A percentile compares a stretch with the other conserved stretches of the same genome.
Evolutionary conservation across 2,329 filamentous ascomycete species (phyloP).

Genomic region (Cylindrodendrum hubeiense): DNA sequence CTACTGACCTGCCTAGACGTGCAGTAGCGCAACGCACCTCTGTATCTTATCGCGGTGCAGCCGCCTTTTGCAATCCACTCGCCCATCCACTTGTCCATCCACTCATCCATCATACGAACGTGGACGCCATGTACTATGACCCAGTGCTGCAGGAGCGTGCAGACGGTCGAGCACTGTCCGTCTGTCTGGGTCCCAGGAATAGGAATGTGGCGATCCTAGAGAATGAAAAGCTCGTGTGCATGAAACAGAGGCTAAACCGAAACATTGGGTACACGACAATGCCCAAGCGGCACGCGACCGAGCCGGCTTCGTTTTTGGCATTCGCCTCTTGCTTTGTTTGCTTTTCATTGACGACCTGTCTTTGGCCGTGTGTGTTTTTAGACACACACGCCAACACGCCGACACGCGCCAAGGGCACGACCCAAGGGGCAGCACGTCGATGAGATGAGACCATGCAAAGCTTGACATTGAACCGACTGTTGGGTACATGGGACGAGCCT

Average conservation of each 20-base stretch:
- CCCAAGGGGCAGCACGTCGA: no score
- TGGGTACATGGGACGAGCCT: not conserved
- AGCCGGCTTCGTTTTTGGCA: not conserved
- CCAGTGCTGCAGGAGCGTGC: not conserved
- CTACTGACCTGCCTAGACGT: conserved; percentile 26
- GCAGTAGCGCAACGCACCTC: conserved; percentile 28
- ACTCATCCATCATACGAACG: not conserved
- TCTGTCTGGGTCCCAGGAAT: not conserved
- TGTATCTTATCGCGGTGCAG: conserved; percentile 38
- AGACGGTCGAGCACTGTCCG: not conserved
- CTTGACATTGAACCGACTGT: conserved; percentile 9
- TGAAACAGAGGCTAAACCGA: conserved; percentile 36
- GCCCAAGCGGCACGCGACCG: not conserved
- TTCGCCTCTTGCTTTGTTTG: not conserved
- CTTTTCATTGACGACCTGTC: not conserved
- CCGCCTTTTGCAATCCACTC: conserved; percentile 2
- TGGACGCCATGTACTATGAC: no score
- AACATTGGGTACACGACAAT: conserved; percentile 11
- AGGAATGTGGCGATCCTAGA: conserved; percentile 12
- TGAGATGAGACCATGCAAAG: not conserved
- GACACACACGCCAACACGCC: no score
- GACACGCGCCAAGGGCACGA: not conserved
- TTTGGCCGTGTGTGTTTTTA: no score
- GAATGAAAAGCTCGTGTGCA: conserved; percentile 30
- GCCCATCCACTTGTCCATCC: conserved; percentile 2